These are phyloP conservation scores for Euphorbia pulcherrima DNA, from an alignment of 345 rosid genomes.

Conservation along the genomic window DNA sequence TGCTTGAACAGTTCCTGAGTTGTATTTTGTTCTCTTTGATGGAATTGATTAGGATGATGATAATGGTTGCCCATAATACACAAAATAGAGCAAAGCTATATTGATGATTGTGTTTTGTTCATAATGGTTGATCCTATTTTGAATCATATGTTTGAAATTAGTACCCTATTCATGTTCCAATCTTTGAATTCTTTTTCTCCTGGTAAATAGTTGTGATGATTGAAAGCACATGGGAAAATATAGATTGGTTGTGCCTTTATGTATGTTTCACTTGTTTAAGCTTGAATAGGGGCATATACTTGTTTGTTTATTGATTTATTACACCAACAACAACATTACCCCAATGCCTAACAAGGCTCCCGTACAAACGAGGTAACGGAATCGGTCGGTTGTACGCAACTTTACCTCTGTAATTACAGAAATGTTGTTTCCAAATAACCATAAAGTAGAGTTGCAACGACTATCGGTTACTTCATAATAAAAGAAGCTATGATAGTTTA, in stretches of 20 bases:
- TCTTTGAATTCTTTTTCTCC: neutral
- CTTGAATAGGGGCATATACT: too few species aligned
- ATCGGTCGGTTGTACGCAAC: too few species aligned
- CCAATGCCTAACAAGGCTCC: too few species aligned
- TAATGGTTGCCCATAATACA: neutral
- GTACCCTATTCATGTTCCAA: neutral
- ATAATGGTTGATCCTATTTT: neutral
- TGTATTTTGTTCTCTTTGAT: conserved; percentile 28
- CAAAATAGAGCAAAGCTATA: too few species aligned
- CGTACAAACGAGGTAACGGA: too few species aligned
- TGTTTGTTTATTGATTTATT: too few species aligned
- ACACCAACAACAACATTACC: too few species aligned
- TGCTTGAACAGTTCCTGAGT: neutral
- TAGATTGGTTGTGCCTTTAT: neutral
- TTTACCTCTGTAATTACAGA: too few species aligned
- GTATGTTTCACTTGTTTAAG: neutral
- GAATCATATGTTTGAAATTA: neutral
- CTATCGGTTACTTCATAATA: too few species aligned
- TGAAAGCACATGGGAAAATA: conserved; percentile 3
- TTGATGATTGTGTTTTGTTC: neutral
- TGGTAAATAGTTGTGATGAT: neutral
- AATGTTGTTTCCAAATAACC: too few species aligned
- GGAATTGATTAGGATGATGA: conserved; percentile 49
- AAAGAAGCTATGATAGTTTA: too few species aligned
- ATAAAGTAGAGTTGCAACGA: too few species aligned